Conservation (phyloP, 2,329 filamentous ascomycete species). For the Dothideomycetidae sp. region DNA sequence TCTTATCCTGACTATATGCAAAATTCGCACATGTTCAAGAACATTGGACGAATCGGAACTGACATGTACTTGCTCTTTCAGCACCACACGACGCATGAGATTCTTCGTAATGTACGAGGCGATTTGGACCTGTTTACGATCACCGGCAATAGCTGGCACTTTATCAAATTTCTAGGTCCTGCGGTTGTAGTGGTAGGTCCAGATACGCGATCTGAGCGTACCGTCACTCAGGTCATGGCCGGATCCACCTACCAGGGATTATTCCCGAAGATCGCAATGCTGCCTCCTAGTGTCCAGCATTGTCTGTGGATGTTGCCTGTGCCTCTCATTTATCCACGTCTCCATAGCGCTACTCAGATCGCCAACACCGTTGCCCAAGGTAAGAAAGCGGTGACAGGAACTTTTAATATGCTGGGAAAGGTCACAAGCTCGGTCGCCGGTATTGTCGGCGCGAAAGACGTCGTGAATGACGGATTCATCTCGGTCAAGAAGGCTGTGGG, state of each 20-base stretch:
- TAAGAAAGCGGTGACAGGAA: slow-evolving; percentile 91
- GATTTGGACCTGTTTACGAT: slow-evolving; percentile 92
- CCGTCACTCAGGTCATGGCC: slow-evolving; percentile 80
- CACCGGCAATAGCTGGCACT: slow-evolving; percentile 96
- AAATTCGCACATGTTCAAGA: slow-evolving; percentile 92
- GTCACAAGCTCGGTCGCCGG: slow-evolving; percentile 90
- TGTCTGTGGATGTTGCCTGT: slow-evolving; percentile 94
- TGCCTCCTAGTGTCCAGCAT: slow-evolving; percentile 88
- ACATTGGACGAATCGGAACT: slow-evolving; percentile 85
- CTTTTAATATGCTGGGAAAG: slow-evolving; percentile 91
- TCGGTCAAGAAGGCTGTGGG: slow-evolving; percentile 94
- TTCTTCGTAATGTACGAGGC: slow-evolving; percentile 74
- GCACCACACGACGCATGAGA: slow-evolving; percentile 89
- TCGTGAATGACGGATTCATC: slow-evolving; percentile 83
- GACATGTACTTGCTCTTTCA: slow-evolving; percentile 98
- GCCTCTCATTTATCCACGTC: slow-evolving; percentile 74
- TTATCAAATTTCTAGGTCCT: slow-evolving; percentile 89
- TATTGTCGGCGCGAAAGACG: slow-evolving; percentile 85
- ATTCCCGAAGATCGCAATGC: slow-evolving; percentile 83
- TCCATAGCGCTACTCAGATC: slow-evolving; percentile 83
- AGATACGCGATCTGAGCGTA: slow-evolving; percentile 84
- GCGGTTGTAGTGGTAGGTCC: slow-evolving; percentile 79
- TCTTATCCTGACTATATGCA: slow-evolving; percentile 99
- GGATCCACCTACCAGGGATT: slow-evolving; percentile 94
- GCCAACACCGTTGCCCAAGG: slow-evolving; percentile 84